Evolutionary conservation across 805 yeast species (phyloP).

Genomic region (Kazachstania africana): DNA sequence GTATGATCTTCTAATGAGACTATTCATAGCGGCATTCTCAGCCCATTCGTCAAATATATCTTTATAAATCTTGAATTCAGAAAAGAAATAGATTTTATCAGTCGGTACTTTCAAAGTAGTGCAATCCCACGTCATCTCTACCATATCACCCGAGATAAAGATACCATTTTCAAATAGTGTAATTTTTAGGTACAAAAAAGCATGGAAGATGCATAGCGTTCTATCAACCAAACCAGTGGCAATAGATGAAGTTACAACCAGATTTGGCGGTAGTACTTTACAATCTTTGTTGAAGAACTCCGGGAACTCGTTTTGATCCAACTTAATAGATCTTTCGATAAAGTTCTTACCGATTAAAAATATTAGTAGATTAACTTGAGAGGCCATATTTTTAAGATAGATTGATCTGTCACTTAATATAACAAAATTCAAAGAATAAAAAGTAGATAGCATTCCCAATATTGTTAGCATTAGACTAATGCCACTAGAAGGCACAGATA

Average conservation of each 20-base stretch:
- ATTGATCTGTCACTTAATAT: slow-evolving; percentile 3
- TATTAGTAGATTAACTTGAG: neutral
- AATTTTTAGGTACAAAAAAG: slow-evolving; percentile 5
- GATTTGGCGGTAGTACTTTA: slow-evolving; percentile 13
- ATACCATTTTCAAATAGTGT: slow-evolving; percentile 7
- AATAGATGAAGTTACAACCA: slow-evolving; percentile 1
- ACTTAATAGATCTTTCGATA: slow-evolving; percentile 3
- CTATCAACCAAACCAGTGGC: neutral
- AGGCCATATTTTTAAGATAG: slow-evolving; percentile 3
- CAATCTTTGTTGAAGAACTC: no score
- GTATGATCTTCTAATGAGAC: slow-evolving; percentile 5
- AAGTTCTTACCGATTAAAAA: slow-evolving; percentile 3
- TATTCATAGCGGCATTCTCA: slow-evolving; percentile 1
- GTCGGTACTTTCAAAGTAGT: slow-evolving; percentile 4
- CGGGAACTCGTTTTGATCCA: slow-evolving; percentile 12
- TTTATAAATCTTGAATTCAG: slow-evolving; percentile 7
- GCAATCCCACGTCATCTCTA: slow-evolving; percentile 7
- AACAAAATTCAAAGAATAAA: neutral
- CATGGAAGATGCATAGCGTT: slow-evolving; percentile 3
- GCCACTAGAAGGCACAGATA: neutral
- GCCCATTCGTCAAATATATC: slow-evolving; percentile 6
- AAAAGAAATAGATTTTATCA: slow-evolving; percentile 4
- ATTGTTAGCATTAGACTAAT: neutral
- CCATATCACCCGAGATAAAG: slow-evolving; percentile 1
- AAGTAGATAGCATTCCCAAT: neutral